phyloP scores from a whole-genome alignment of 1,284 basidiomycete genomes.

The Cryptococcus sp. region DNA sequence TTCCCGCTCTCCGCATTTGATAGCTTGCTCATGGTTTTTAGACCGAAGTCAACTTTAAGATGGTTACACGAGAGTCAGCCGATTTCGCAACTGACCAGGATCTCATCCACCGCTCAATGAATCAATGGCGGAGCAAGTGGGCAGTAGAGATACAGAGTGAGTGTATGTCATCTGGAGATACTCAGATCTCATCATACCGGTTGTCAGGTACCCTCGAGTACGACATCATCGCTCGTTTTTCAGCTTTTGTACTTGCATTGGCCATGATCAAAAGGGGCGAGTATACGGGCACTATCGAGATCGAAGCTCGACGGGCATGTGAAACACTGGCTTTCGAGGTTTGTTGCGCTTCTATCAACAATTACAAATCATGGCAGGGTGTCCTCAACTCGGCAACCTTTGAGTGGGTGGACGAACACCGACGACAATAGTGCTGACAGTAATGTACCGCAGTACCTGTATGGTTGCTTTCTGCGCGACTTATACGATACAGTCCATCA shows the following conservation, averaged over 20 bases:
- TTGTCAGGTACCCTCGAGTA: slow-evolving; percentile 19
- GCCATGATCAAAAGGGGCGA: slow-evolving; percentile 14
- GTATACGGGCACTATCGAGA: slow-evolving; percentile 1
- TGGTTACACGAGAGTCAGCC: background rate
- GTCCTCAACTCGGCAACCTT: slow-evolving; percentile 27
- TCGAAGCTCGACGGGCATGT: slow-evolving; percentile 13
- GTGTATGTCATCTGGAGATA: background rate
- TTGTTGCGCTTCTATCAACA: slow-evolving; percentile 17
- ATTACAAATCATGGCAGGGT: slow-evolving; percentile 23
- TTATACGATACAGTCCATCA: slow-evolving; percentile 26
- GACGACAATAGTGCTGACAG: background rate
- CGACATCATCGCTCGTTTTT: slow-evolving; percentile 25
- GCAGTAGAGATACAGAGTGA: slow-evolving; percentile 16
- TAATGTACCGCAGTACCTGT: slow-evolving; percentile 23
- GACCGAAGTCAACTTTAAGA: slow-evolving; percentile 12
- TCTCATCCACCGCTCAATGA: slow-evolving; percentile 11
- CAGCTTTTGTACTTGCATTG: slow-evolving; percentile 17
- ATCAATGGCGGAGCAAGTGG: slow-evolving; percentile 21
- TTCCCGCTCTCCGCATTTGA: too few relatives aligned
- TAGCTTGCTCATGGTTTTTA: background rate
- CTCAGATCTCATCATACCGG: background rate
- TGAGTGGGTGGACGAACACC: slow-evolving; percentile 18
- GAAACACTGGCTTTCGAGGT: slow-evolving; percentile 25
- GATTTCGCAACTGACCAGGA: slow-evolving; percentile 9
- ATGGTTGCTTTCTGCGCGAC: slow-evolving; percentile 29